Base-by-base conservation (phyloP, 2,329 filamentous ascomycete species). In the Pseudogymnoascus sp. region DNA sequence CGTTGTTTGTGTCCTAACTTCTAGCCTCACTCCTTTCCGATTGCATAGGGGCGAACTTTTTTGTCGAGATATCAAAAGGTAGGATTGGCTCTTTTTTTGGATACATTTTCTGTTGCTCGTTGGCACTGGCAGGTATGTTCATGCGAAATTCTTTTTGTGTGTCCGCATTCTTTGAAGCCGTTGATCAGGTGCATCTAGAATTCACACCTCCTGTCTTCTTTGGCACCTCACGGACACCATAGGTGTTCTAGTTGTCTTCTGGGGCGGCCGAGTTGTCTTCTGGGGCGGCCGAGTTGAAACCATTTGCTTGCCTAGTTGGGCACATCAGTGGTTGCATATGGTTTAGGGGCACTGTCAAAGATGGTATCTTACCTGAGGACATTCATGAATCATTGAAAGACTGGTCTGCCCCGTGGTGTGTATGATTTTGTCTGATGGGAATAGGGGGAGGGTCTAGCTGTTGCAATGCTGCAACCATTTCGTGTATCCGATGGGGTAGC, bases 111-210 rank as follows among this genome's bases (percentile, higher is more conserved):
- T 33, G 11, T 33, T 30, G 9, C n/a, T 28, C 16, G 47, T 54
- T 54, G 47, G 47, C 25, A 54, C 14, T 28, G 18, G 33, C n/a
- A 54, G 47, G 47, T 54, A 54, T 54, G 47, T 54, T 33, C 47
- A 33, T 20, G 43, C n/a, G 9, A 3, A 8, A 28, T 30, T 14
- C 18, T 20, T 22, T 33, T 54, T 54, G 25, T 54, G n/a, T 33
- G 6, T 54, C 28, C 18, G 28, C 25, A 54, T 54, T 12, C 28
- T 54, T 54, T 54, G n/a, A 18, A 54, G 28, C n/a, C n/a, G 9
- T 18, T 54, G n/a, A 20, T 12, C 16, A 7, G 47, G 18, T 54
- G 28, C n/a, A 33, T 54, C 9, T 33, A 33, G 6, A 33, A 8
- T 33, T 6, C 30, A 33, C 9, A 33, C 30, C 30, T 33, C 18